Conservation (phyloP, 495 filamentous ascomycete genomes). For the Terfezia boudieri region DNA sequence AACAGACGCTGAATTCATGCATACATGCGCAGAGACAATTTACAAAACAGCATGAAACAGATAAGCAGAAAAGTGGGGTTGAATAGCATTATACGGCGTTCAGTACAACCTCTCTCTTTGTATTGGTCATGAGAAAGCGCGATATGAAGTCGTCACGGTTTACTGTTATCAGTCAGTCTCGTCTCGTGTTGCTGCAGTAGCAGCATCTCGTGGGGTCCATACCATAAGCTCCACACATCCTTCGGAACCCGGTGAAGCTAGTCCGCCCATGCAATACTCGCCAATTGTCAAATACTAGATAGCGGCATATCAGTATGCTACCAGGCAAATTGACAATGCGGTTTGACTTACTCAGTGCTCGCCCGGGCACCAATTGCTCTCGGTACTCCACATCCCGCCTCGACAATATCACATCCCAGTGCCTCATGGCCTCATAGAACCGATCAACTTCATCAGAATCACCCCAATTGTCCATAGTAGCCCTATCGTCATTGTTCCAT, state of each 20-base stretch:
- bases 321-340: too few species aligned
- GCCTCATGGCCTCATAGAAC: conserved; percentile 59
- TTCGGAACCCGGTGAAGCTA: conserved; percentile 57
- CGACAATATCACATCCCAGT: conserved; percentile 39
- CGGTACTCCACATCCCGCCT: conserved; percentile 36
- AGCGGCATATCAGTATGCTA: too few species aligned
- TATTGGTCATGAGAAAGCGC: conserved; percentile 48
- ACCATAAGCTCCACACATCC: conserved; percentile 55
- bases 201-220: background rate
- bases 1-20: too few species aligned
- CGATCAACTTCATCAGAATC: conserved; percentile 22
- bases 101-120: conserved; percentile 31
- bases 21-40: too few species aligned
- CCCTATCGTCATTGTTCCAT: conserved; percentile 84
- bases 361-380: conserved; percentile 60
- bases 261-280: conserved; percentile 68
- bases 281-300: conserved; percentile 83
- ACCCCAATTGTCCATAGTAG: conserved; percentile 28
- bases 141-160: conserved; percentile 75
- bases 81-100: conserved; percentile 8
- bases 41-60: too few species aligned
- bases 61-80: too few species aligned
- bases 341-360: conserved; percentile 17
- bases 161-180: conserved; percentile 21
- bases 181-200: too few species aligned